Percentiles rank a stretch among this genome's conserved stretches.
These are phyloP conservation scores for Turritis glabra DNA, from an alignment of 345 rosid genomes.

Conservation along the genomic window DNA sequence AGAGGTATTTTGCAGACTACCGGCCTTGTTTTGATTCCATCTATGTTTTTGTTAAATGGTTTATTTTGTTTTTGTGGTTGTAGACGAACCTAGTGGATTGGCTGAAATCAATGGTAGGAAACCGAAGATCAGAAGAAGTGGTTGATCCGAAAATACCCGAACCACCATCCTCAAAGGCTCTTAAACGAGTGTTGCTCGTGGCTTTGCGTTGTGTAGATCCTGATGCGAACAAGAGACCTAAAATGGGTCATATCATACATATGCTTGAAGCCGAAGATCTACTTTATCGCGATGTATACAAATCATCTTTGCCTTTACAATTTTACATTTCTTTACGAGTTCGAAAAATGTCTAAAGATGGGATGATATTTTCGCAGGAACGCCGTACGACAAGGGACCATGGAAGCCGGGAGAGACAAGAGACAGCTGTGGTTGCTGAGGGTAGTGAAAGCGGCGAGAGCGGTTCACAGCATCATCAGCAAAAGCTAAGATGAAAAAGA, in stretches of 20 bases:
- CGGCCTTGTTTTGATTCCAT: too few relatives aligned
- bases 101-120: conserved; percentile 82
- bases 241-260: conserved; percentile 84
- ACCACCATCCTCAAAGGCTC: conserved; percentile 69
- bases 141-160: conserved; percentile 83
- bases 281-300: conserved; percentile 56
- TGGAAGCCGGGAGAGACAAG: conserved; percentile 32
- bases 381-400: conserved; percentile 39
- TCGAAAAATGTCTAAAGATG: neutral
- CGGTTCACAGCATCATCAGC: conserved; percentile 31
- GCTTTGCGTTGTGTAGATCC: conserved; percentile 92
- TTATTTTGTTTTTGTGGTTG: neutral
- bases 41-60: neutral
- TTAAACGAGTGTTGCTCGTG: conserved; percentile 79
- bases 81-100: conserved; percentile 94
- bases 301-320: neutral
- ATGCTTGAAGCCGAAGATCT: conserved; percentile 93
- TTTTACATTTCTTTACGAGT: neutral
- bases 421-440: neutral
- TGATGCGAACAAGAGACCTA: conserved; percentile 71
- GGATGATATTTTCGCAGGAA: conserved; percentile 25
- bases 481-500: conserved; percentile 29
- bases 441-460: conserved; percentile 29
- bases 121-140: conserved; percentile 75
- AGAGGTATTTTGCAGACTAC: too few relatives aligned